phyloP scores from a whole-genome alignment of 306 rosid species.

The Trifolium pratense region DNA sequence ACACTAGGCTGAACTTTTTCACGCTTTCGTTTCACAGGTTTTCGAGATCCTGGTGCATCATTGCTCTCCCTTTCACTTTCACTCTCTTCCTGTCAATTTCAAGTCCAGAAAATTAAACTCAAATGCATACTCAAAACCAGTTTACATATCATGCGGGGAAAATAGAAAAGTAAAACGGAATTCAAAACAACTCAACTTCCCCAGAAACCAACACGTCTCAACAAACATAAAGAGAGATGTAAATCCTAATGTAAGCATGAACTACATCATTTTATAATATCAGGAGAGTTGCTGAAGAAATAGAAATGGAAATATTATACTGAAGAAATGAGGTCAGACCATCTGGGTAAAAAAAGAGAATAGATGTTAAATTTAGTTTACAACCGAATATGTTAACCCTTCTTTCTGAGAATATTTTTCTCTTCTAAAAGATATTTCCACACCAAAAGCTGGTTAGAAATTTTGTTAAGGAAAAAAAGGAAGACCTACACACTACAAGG shows the following conservation, averaged over 20 bases:
- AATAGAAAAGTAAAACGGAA: neutral
- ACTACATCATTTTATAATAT: conserved; percentile 14
- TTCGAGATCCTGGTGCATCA: conserved; percentile 60
- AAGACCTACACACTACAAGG: neutral
- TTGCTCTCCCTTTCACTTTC: conserved; percentile 80
- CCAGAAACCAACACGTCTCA: conserved; percentile 23
- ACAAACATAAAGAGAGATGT: conserved; percentile 28
- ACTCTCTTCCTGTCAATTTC: conserved; percentile 66
- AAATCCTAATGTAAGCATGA: conserved; percentile 17
- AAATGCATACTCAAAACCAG: conserved; percentile 32
- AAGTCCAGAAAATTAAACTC: conserved; percentile 36
- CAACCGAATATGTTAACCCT: neutral
- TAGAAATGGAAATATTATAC: conserved; percentile 14
- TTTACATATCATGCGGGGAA: neutral
- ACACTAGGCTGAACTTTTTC: conserved; percentile 56
- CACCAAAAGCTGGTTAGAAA: conserved; percentile 21
- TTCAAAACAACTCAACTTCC: conserved; percentile 8
- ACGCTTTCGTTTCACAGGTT: conserved; percentile 60
- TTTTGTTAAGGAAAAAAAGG: neutral
- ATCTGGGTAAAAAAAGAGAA: conserved; percentile 6
- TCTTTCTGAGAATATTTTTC: conserved; percentile 5
- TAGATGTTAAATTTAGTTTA: neutral
- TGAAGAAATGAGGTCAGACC: neutral
- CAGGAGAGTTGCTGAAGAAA: conserved; percentile 1
- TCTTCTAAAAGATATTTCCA: conserved; percentile 3